phyloP scores from a whole-genome alignment of 2,329 filamentous ascomycete species.

The Colletotrichum theobromicola region DNA sequence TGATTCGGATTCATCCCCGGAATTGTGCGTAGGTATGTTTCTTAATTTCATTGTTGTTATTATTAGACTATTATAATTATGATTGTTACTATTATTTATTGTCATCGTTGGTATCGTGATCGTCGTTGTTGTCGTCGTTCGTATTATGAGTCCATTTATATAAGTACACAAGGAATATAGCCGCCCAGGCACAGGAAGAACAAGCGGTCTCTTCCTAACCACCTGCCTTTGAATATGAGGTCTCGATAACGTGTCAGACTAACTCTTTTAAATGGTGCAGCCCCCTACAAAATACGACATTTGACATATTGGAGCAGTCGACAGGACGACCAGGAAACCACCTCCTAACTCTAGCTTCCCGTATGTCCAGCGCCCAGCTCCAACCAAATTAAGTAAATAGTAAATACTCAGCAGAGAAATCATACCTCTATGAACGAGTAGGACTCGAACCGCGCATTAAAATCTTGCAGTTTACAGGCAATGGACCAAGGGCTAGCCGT shows the following conservation, averaged over 20 bases:
- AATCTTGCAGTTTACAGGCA: not conserved
- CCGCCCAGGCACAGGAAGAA: too few relatives aligned
- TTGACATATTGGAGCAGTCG: not conserved
- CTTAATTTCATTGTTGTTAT: too few relatives aligned
- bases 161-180: too few relatives aligned
- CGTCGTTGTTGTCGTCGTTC: too few relatives aligned
- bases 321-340: not conserved
- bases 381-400: too few relatives aligned
- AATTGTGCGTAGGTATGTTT: too few relatives aligned
- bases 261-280: not conserved
- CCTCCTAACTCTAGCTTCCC: not conserved
- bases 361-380: not conserved
- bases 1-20: not conserved
- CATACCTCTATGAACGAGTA: not conserved
- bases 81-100: too few relatives aligned
- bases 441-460: not conserved
- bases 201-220: not conserved
- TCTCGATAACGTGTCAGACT: not conserved
- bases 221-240: not conserved
- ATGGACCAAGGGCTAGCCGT: not conserved
- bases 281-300: not conserved
- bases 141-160: too few relatives aligned
- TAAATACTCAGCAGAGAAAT: not conserved
- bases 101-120: too few relatives aligned
- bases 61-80: too few relatives aligned